phyloP scores from a whole-genome alignment of 495 filamentous ascomycete species.

The Lasiosphaeria hispida region DNA sequence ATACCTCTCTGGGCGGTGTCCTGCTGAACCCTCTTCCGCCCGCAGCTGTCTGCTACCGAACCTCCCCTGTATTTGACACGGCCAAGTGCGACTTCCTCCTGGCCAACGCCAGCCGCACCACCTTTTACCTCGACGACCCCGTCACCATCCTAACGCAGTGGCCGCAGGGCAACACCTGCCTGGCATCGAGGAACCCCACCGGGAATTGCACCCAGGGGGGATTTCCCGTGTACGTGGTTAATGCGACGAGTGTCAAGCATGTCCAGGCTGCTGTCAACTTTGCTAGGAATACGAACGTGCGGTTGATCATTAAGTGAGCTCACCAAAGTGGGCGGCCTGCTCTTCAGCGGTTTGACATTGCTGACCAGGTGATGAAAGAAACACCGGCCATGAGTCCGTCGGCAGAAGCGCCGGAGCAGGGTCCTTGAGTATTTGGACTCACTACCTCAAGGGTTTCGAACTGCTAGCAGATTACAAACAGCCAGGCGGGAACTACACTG shows the following conservation, averaged over 20 bases:
- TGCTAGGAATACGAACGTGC: constrained; percentile 55
- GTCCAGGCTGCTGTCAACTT: constrained; percentile 59
- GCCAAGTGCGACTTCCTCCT: constrained; percentile 38
- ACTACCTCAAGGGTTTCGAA: constrained; percentile 46
- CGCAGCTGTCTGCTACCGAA: constrained; percentile 52
- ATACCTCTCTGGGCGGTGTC: constrained; percentile 43
- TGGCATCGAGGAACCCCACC: constrained; percentile 18
- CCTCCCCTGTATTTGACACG: constrained; percentile 40
- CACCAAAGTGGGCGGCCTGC: not conserved
- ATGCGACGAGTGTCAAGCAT: constrained; percentile 52
- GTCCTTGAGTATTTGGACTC: constrained; percentile 60
- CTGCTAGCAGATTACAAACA: constrained; percentile 41
- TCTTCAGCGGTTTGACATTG: not conserved
- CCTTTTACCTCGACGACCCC: constrained; percentile 39
- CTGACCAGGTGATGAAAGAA: constrained; percentile 40
- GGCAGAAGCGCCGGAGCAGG: constrained; percentile 54
- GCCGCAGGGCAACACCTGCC: constrained; percentile 40
- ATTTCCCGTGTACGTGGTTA: constrained; percentile 58
- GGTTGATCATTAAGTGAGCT: constrained; percentile 56
- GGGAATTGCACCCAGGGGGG: constrained; percentile 53
- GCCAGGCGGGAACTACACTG: constrained; percentile 29
- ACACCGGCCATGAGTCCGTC: constrained; percentile 64
- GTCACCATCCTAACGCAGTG: constrained; percentile 35
- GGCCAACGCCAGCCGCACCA: constrained; percentile 23
- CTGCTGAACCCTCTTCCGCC: constrained; percentile 53